Base-by-base conservation (phyloP, 2,329 filamentous ascomycete genomes). In the Colletotrichum orbiculare region DNA sequence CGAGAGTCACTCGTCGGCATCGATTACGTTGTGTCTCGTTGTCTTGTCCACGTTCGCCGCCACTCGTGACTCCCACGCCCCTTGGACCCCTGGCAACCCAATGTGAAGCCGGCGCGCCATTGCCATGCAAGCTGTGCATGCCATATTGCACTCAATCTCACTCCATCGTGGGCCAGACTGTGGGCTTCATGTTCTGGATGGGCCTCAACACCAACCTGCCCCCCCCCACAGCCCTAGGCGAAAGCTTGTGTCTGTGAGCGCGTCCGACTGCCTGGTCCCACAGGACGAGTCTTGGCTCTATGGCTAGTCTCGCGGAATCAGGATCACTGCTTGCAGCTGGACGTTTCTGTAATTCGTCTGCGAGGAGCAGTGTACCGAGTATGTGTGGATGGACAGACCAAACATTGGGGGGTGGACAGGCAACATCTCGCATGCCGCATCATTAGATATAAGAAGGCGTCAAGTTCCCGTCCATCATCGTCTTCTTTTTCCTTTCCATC, bases 171-270 rank as follows among this genome's bases (percentile, higher is more conserved):
- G 62, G 46, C 57, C 39, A n/a, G 43, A 17, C 13, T 46, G 53
- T 39, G 48, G 46, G n/a, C 25, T 39, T 15, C 10, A 41, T 33
- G 47, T 48, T 43, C 47, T 49, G 58, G 42, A 42, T 34, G 15
- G 37, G 33, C 49, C 55, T 60, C 49, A 54, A 35, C 38, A 13
- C 13, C 17, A n/a, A 35, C 47, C 42, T 5, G 1, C 3, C 4
- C 25, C 25, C 15, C 15, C 25, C 25, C 25, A 25, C 4, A 46
- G 34, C 61, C 43, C 49, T 42, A 47, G n/a, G 42, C 41, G 43
- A 55, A 62, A 62, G 52, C 58, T 65, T 65, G 52, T 53, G 42
- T 57, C 47, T 54, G 42, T 57, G 63, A 48, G 17, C 58, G 37
- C 10, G 17, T 47, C 11, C 54, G 33, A 59, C 42, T 39, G 3